Conservation (phyloP, 1,284 basidiomycete species). For the Cryptococcus floricola region DNA sequence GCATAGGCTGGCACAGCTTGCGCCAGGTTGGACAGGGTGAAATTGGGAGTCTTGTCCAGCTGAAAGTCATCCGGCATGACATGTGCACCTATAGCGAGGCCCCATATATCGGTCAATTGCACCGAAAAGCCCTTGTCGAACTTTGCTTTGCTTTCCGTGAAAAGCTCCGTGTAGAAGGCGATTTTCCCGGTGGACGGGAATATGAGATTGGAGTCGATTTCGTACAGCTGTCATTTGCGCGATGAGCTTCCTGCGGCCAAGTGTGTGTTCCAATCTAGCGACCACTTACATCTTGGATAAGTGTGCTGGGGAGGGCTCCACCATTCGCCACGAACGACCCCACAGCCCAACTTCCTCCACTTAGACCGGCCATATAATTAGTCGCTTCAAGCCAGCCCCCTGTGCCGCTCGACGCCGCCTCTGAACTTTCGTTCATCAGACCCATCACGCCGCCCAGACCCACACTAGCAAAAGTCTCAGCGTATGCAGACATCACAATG, state of each 20-base stretch:
- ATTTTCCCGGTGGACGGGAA: slow-evolving; percentile 47
- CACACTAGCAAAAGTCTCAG: slow-evolving; percentile 5
- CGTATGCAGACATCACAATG: not conserved
- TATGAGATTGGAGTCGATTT: slow-evolving; percentile 51
- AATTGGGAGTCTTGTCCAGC: slow-evolving; percentile 40
- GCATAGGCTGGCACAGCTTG: slow-evolving; percentile 22
- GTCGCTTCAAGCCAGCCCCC: slow-evolving; percentile 45
- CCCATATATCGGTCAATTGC: slow-evolving; percentile 48
- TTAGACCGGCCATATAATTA: slow-evolving; percentile 46
- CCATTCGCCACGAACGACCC: slow-evolving; percentile 43
- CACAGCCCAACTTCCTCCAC: slow-evolving; percentile 47
- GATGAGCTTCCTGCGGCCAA: not conserved
- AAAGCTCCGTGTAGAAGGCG: slow-evolving; percentile 47
- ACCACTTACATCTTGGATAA: slow-evolving; percentile 36
- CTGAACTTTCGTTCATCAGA: slow-evolving; percentile 22
- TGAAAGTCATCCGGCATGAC: slow-evolving; percentile 43
- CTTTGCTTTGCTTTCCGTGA: slow-evolving; percentile 43
- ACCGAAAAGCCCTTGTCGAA: slow-evolving; percentile 37
- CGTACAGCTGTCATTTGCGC: slow-evolving; percentile 36
- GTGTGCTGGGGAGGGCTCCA: slow-evolving; percentile 34
- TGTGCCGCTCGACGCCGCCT: slow-evolving; percentile 27
- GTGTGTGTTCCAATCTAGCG: not conserved
- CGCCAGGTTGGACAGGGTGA: slow-evolving; percentile 38
- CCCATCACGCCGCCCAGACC: slow-evolving; percentile 22
- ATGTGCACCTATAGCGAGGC: slow-evolving; percentile 43